Base-by-base conservation (phyloP, 2,329 filamentous ascomycete species). In the Verticillium nubilum region DNA sequence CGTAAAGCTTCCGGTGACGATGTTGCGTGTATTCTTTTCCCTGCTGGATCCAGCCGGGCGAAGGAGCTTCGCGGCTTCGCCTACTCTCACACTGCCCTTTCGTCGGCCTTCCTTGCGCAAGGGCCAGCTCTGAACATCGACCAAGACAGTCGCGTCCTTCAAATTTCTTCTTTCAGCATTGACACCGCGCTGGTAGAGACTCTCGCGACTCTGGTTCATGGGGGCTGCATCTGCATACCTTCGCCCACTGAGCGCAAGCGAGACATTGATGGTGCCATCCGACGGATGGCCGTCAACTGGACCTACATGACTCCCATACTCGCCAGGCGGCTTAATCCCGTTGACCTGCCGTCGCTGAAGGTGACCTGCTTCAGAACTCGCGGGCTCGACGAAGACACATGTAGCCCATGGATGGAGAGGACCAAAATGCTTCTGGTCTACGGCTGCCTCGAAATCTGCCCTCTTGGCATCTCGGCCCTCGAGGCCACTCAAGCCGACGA, bases 21-120 rank as follows among this genome's bases (percentile, higher is more conserved):
- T 26, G 76, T 78, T 2, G 86, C 86, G 0, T 89, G 86, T 66
- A 77, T 86, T 3, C 79, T 90, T 4, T 85, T 88, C 62, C 83
- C 81, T 0, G 82, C 81, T 2, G 82, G 83, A 0, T 83, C 82
- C 0, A 68, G 68, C 6, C 60, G 59, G 0, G 82, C 83, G 1
- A 80, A 80, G 55, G 79, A 78, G 56, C 82, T 84, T 0, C 85
- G 85, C 60, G 86, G 85, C 1, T 82, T 86, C 13, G 82, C 87
- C 19, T 83, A 88, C 61, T 83, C 82, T 7, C 87, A 90, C 65
- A 74, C 74, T 0, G 80, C 84, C 1, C 75, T 88, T 1, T 82
- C 82, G 1, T 83, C 84, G 0, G 76, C 79, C 0, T 79, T 84
- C 54, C 66, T 79, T 3, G 77, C 78, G 0, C 81, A 87, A 65